Evolutionary conservation across 2,329 filamentous ascomycete species (phyloP), one percentile per base, ranked within the genome.

Genomic region (Byssoonygena ceratinophila): DNA sequence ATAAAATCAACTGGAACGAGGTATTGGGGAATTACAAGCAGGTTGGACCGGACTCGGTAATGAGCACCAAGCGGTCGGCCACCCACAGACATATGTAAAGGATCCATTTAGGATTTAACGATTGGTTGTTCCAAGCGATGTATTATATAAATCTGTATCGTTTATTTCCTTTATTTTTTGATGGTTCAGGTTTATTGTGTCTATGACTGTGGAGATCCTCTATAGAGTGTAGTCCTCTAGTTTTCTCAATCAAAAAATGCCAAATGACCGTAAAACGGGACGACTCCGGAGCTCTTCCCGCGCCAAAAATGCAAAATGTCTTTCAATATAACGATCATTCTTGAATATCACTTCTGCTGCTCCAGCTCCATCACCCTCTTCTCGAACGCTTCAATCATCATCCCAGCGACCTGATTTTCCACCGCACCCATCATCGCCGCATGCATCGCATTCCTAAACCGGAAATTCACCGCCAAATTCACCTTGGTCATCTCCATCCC

Each of bases 381-480:
- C 72, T 96, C 90, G 73, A 98, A 98, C 41, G 61, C 65, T 32
- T 56, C 68, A 53, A 60, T 68, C 57, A 63, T 72, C 50, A 67
- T 63, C 29, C 54, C 54, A 18, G 52, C 55, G 57, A 96, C 82
- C 70, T 87, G 88, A 29, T 87, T 84, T 58, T 88, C 87, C 22
- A 92, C 83, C 31, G 86, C 84, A 34, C 82, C 78, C 66, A 90
- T 92, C 64, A 96, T 74, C 18, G 85, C 81, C 39, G 82, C 83
- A 71, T 96, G 94, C 53, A 95, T 67, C n/a, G 90, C 87, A 69
- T 90, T 97, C 60, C 81, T 77, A 66, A 98, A 96, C 67, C 84
- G 80, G 66, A 90, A 96, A 57, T 83, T 79, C 60, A 98, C 83
- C 53, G 76, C 75, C 59, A 98, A 71, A 60, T 79, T 76, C 12